Conservation (phyloP, 352 stramenopile genomes). For the Bremia lactucae region DNA sequence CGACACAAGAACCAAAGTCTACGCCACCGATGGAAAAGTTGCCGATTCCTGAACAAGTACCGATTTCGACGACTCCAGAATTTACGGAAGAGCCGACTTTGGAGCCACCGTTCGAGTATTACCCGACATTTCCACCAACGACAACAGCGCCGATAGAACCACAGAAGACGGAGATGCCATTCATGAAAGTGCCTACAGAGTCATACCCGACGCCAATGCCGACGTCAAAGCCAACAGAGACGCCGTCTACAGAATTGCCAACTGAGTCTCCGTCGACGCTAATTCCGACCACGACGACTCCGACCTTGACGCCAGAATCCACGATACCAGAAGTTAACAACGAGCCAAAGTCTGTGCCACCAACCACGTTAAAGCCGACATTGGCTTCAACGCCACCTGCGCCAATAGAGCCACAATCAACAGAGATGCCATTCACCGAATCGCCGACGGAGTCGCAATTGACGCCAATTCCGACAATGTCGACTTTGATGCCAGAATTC, state of each 20-base stretch:
- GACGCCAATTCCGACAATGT: neutral
- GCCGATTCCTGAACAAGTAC: too few relatives aligned
- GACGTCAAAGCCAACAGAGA: neutral
- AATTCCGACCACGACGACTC: neutral
- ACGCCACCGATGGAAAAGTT: too few relatives aligned
- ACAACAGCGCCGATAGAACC: neutral
- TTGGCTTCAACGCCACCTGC: neutral
- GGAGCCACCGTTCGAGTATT: too few relatives aligned
- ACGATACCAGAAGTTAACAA: neutral
- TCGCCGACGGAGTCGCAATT: too few relatives aligned
- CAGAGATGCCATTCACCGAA: too few relatives aligned
- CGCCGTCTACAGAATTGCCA: too few relatives aligned
- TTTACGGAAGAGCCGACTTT: too few relatives aligned
- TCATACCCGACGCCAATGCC: neutral
- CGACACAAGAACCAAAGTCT: too few relatives aligned
- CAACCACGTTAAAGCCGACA: neutral
- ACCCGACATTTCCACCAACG: conserved; percentile 2
- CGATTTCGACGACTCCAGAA: too few relatives aligned
- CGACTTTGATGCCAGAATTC: neutral
- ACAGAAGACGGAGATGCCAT: conserved; percentile 1
- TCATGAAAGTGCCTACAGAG: neutral
- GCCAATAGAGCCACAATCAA: neutral
- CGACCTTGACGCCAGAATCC: neutral
- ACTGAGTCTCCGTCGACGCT: too few relatives aligned
- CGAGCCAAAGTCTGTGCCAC: neutral